Conservation (phyloP, 495 filamentous ascomycete genomes). For the Xylaria telfairii region DNA sequence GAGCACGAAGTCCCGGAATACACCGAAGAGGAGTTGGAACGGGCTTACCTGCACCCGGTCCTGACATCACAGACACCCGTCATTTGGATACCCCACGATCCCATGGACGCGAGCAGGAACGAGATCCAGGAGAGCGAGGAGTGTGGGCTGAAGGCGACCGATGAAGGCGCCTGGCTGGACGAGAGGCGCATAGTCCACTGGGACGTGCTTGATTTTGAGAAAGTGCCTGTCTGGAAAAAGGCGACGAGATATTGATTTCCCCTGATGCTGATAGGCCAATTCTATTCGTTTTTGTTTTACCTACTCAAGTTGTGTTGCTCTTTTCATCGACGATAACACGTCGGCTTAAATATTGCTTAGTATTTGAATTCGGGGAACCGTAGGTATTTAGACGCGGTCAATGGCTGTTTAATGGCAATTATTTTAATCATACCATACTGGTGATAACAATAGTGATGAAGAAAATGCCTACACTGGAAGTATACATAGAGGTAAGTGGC, state of each 20-base stretch:
- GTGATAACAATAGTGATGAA: background rate
- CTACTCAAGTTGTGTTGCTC: too few relatives aligned
- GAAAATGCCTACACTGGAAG: too few relatives aligned
- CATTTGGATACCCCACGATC: constrained; percentile 75
- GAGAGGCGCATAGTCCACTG: constrained; percentile 63
- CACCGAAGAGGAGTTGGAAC: constrained; percentile 58
- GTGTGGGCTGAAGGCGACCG: constrained; percentile 52
- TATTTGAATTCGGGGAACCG: background rate
- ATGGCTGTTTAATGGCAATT: background rate
- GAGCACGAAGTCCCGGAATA: constrained; percentile 57
- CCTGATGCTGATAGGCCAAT: background rate
- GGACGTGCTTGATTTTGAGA: constrained; percentile 51
- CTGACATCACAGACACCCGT: constrained; percentile 63
- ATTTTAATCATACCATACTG: background rate
- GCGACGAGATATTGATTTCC: constrained; percentile 46
- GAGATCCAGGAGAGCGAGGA: constrained; percentile 55
- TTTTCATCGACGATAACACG: background rate
- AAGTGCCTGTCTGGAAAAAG: constrained; percentile 72
- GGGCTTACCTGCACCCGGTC: constrained; percentile 72
- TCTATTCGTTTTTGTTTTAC: background rate
- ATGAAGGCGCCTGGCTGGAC: constrained; percentile 69
- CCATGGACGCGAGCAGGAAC: constrained; percentile 65
- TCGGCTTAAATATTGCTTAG: background rate
- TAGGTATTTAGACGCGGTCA: background rate
- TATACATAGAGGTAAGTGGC: too few relatives aligned